A percentile compares a stretch with the other conserved stretches of the same genome.
These are phyloP conservation scores for Hyaloperonospora arabidopsidis DNA, from an alignment of 352 stramenopile species.

Conservation along the genomic window DNA sequence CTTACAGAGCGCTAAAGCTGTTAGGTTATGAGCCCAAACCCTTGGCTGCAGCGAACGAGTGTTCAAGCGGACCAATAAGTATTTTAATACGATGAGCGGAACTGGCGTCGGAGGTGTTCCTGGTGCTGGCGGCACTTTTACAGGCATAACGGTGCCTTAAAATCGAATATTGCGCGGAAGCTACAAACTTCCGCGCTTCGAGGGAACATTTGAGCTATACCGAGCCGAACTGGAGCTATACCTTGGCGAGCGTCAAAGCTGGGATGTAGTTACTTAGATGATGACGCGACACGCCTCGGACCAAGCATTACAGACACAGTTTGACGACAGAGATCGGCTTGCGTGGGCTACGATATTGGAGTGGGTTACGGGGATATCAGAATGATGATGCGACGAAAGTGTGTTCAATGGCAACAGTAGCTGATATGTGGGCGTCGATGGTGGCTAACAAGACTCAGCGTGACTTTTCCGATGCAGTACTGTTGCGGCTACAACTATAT, in stretches of 20 bases:
- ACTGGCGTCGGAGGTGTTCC: too few relatives aligned
- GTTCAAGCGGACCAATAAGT: too few relatives aligned
- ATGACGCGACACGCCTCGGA: background rate
- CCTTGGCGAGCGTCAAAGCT: constrained; percentile 3
- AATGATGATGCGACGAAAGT: too few relatives aligned
- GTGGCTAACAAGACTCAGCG: background rate
- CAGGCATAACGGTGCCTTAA: too few relatives aligned
- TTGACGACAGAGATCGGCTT: constrained; percentile 2
- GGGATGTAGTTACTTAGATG: background rate
- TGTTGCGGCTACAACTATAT: constrained; percentile 1
- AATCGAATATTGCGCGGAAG: constrained; percentile 1
- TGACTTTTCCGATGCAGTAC: constrained; percentile 2
- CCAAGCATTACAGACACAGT: background rate
- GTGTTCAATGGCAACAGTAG: background rate
- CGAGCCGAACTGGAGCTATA: constrained; percentile 6
- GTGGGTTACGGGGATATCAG: background rate
- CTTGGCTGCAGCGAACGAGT: too few relatives aligned
- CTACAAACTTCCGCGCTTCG: background rate
- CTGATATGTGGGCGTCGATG: background rate
- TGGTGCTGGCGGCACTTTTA: too few relatives aligned
- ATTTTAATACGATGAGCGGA: too few relatives aligned
- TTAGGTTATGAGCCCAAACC: too few relatives aligned
- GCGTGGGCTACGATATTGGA: constrained; percentile 1
- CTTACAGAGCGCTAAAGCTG: too few relatives aligned
- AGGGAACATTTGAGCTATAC: constrained; percentile 10